phyloP scores from a whole-genome alignment of 352 stramenopile genomes.

The Pythium diclinum region DNA sequence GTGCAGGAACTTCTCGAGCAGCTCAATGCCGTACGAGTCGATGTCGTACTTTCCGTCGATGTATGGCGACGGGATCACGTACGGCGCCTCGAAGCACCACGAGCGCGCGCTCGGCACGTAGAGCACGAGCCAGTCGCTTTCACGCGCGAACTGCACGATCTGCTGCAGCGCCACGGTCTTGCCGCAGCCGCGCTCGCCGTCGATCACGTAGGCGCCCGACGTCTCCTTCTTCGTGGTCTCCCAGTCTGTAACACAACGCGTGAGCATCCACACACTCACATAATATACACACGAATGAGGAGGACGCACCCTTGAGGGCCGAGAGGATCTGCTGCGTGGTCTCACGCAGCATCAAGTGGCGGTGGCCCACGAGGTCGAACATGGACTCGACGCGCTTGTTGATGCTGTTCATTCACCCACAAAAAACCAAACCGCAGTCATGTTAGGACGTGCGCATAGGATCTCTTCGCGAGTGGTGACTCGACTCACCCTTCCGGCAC shows the following conservation, averaged over 20 bases:
- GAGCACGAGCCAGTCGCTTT: conserved; percentile 84
- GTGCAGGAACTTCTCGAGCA: conserved; percentile 78
- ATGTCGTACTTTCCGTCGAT: conserved; percentile 85
- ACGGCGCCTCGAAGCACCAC: conserved; percentile 77
- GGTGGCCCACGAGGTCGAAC: conserved; percentile 81
- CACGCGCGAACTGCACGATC: conserved; percentile 85
- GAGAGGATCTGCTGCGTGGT: conserved; percentile 71
- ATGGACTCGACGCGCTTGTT: conserved; percentile 67
- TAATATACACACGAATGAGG: background rate
- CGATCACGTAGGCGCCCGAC: conserved; percentile 63
- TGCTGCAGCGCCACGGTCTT: conserved; percentile 85
- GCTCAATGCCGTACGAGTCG: conserved; percentile 72
- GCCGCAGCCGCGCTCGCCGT: conserved; percentile 77
- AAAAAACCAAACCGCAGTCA: background rate
- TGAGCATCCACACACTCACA: background rate
- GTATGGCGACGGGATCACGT: conserved; percentile 82
- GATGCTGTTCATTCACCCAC: conserved; percentile 33
- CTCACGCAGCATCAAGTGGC: conserved; percentile 85
- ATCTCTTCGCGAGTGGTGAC: background rate
- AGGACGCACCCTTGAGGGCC: conserved; percentile 54
- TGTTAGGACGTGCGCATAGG: background rate
- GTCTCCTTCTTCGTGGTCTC: conserved; percentile 47
- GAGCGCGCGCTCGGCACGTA: conserved; percentile 75
- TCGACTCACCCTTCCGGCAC: conserved; percentile 56
- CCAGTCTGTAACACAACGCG: conserved; percentile 39